A percentile compares a stretch with the other conserved stretches of the same genome.
phyloP scores from a whole-genome alignment of 164 flowering plant genomes.

The Stephania cephalantha region DNA sequence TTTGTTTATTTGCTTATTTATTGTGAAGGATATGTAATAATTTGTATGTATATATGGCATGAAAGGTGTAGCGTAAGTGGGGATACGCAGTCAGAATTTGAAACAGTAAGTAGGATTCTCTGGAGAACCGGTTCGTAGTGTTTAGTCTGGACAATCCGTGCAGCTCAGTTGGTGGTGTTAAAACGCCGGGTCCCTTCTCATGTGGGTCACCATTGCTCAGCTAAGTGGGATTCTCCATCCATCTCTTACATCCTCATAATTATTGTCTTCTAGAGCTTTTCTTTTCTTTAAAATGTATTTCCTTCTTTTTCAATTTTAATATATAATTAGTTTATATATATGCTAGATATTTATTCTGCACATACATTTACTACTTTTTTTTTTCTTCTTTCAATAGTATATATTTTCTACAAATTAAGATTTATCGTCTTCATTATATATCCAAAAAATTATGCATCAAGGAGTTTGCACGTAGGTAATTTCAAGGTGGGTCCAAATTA shows the following conservation, averaged over 20 bases:
- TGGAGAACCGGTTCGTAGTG: background rate
- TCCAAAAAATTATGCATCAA: too few species aligned
- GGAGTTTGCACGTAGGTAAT: too few species aligned
- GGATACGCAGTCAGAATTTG: background rate
- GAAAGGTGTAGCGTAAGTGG: background rate
- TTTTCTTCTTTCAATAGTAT: too few species aligned
- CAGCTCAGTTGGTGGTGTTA: slow-evolving; percentile 1
- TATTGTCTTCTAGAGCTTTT: background rate
- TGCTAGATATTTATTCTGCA: too few species aligned
- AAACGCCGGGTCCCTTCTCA: background rate
- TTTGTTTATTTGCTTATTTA: too few species aligned
- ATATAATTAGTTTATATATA: too few species aligned
- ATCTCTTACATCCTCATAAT: background rate
- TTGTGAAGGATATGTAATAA: too few species aligned
- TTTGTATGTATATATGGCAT: too few species aligned
- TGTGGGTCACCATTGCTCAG: background rate
- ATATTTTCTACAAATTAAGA: too few species aligned
- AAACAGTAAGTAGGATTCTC: slow-evolving; percentile 1
- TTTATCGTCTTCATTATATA: too few species aligned
- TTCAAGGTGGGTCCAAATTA: too few species aligned
- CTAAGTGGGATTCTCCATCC: background rate
- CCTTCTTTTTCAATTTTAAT: background rate
- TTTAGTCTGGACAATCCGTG: background rate
- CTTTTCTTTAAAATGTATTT: background rate
- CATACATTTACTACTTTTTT: too few species aligned